Conservation (phyloP, 2,329 filamentous ascomycete genomes). For the Ceratocystis lukuohia region DNA sequence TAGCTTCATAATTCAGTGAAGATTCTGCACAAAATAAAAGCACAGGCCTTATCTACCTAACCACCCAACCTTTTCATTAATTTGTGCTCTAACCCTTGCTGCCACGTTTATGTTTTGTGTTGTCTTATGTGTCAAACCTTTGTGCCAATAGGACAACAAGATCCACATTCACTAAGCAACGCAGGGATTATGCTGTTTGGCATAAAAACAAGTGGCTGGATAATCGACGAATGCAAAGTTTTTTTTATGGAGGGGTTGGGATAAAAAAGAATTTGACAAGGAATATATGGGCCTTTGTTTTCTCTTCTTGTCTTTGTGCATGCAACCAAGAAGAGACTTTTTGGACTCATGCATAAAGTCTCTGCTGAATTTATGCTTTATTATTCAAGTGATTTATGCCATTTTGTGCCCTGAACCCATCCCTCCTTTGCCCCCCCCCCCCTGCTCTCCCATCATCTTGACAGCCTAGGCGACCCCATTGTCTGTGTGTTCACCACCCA, state of each 20-base stretch:
- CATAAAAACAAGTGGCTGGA: slow-evolving; percentile 2
- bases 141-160: not conserved
- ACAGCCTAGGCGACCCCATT: not conserved
- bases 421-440: not conserved
- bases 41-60: not conserved
- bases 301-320: not conserved
- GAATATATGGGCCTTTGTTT: not conserved
- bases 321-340: not conserved
- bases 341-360: not conserved
- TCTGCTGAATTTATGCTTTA: not conserved
- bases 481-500: not conserved
- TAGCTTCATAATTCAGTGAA: not conserved
- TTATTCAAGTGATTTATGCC: too few relatives aligned
- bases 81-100: not conserved
- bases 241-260: not conserved
- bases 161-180: not conserved
- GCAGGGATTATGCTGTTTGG: not conserved
- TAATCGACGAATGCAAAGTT: not conserved
- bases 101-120: not conserved
- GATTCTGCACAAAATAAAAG: not conserved
- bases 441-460: not conserved
- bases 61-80: not conserved
- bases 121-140: not conserved
- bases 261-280: not conserved
- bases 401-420: too few relatives aligned